These are phyloP conservation scores for Noccaea caerulescens DNA, from an alignment of 345 rosid species.

Conservation along the genomic window DNA sequence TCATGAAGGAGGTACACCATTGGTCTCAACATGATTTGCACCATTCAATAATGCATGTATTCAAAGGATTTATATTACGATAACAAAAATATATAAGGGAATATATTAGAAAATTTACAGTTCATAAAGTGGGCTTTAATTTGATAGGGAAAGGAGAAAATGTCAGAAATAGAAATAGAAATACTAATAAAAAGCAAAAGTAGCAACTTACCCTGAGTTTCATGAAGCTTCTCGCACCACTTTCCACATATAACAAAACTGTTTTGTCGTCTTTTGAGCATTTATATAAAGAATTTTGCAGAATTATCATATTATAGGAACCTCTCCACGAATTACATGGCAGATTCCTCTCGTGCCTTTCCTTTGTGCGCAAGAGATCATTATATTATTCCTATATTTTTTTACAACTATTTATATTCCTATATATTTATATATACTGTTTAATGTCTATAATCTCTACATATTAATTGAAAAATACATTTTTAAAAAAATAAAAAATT, in stretches of 20 bases:
- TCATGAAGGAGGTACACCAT: conserved; percentile 4
- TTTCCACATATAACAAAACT: conserved; percentile 40
- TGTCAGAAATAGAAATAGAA: conserved; percentile 37
- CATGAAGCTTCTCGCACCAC: conserved; percentile 43
- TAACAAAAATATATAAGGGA: neutral
- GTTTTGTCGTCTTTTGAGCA: conserved; percentile 34
- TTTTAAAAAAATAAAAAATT: too few relatives aligned
- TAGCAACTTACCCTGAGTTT: conserved; percentile 42
- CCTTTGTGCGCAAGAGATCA: conserved; percentile 36
- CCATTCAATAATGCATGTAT: neutral
- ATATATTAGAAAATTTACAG: neutral
- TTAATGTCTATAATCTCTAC: too few relatives aligned
- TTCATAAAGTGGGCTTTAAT: conserved; percentile 21
- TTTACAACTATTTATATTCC: neutral
- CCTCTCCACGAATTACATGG: conserved; percentile 32
- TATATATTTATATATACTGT: neutral
- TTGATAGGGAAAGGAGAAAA: conserved; percentile 33
- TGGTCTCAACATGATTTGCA: conserved; percentile 21
- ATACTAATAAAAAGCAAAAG: conserved; percentile 35
- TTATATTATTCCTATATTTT: neutral
- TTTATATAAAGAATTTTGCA: conserved; percentile 1
- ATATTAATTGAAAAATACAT: too few relatives aligned
- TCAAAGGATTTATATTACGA: neutral
- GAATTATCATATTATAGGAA: conserved; percentile 27
- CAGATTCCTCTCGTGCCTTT: conserved; percentile 42